Base-by-base conservation (phyloP, 805 yeast species). In the Saturnispora silvae region DNA sequence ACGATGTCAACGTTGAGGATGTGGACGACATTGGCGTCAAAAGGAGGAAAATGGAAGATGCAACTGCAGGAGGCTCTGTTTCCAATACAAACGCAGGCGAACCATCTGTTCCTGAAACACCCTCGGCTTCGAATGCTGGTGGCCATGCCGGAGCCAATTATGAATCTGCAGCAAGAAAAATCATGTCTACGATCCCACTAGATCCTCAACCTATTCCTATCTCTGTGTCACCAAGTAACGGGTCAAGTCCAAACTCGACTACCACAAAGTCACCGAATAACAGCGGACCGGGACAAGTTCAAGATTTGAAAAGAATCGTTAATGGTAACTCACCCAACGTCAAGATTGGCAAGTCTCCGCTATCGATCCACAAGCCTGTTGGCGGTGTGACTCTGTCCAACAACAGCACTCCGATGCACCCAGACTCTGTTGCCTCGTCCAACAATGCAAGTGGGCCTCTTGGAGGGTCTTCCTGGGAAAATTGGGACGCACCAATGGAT, bases 151-250 rank as follows among this genome's bases (percentile, higher is more conserved):
- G n/a, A 15, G 28, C 40, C 4, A 44, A 30, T 17, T 51, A 44
- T 33, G 89, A 78, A 50, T 68, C 73, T 19, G 72, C 77, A 33
- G 92, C 89, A 1, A 65, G 92, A 45, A 74, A 70, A 51, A 78
- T 82, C 44, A 82, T 82, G 32, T 68, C 75, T 33, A 82, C 87
- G 0, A 77, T 82, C 46, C 94, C 94, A 3, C 60, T 82, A 44
- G 94, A 82, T 53, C 94, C 94, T 0, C 78, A 72, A 37, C 94
- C 94, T 4, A 82, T 82, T 22, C 57, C 74, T 3, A 30, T 57
- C 13, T 47, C 46, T 7, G 59, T 51, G 18, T 49, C 47, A 8
- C 42, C 47, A 40, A 42, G 23, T 18, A 29, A 17, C 19, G 32
- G 32, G 5, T 34, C 39, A 17, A 44, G 45, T 3, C 46, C 40